These are phyloP conservation scores for Claviceps africana DNA, from an alignment of 2,329 filamentous ascomycete species.

Conservation along the genomic window DNA sequence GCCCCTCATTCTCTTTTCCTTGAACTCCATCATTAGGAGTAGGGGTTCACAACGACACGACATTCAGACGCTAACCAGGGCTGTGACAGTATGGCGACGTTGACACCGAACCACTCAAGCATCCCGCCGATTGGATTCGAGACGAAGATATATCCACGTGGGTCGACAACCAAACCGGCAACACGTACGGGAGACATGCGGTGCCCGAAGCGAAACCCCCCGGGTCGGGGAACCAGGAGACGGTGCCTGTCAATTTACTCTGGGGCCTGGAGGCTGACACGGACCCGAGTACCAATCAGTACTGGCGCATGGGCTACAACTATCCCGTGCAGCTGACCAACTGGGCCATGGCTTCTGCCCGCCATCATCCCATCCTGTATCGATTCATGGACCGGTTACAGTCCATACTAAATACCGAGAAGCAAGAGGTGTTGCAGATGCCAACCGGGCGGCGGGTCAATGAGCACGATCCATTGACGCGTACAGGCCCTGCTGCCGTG, in stretches of 20 bases:
- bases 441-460: background rate
- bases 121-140: conserved; percentile 11
- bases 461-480: conserved; percentile 9
- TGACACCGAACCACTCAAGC: conserved; percentile 12
- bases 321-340: conserved; percentile 14
- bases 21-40: too few species aligned
- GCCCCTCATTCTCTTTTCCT: background rate
- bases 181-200: conserved; percentile 7
- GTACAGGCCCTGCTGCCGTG: conserved; percentile 13
- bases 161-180: conserved; percentile 9
- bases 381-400: conserved; percentile 11
- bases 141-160: conserved; percentile 9
- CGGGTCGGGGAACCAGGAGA: background rate
- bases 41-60: background rate
- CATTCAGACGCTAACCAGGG: background rate
- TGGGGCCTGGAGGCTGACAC: conserved; percentile 14
- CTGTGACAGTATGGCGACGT: conserved; percentile 11
- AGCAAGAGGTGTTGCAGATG: conserved; percentile 2
- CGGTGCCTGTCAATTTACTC: conserved; percentile 11
- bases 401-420: conserved; percentile 5
- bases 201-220: background rate
- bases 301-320: conserved; percentile 15
- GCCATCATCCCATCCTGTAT: conserved; percentile 9
- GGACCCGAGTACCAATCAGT: conserved; percentile 9
- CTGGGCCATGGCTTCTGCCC: conserved; percentile 13